phyloP scores from a whole-genome alignment of 495 filamentous ascomycete genomes.

The Tuber calosporum region DNA sequence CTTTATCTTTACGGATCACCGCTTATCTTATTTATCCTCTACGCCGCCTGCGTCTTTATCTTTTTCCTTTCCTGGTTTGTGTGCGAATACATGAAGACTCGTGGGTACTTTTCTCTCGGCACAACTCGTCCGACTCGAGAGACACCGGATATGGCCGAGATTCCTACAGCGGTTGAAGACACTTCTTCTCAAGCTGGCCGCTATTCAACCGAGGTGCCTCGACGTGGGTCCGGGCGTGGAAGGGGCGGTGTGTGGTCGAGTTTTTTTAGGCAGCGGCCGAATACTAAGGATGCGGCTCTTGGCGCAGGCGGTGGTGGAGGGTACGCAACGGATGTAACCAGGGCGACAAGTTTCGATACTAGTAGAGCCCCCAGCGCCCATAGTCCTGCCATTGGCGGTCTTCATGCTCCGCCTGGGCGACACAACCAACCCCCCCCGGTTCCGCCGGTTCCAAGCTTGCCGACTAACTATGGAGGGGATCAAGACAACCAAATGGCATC shows the following conservation, averaged over 20 bases:
- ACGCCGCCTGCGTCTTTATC: constrained; percentile 52
- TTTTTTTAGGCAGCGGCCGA: constrained; percentile 11
- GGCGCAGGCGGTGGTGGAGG: constrained; percentile 8
- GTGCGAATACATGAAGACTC: constrained; percentile 32
- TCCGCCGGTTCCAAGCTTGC: constrained; percentile 35
- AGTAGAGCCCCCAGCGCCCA: constrained; percentile 39
- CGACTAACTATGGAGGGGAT: constrained; percentile 20
- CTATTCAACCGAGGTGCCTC: not conserved
- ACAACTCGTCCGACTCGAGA: not conserved
- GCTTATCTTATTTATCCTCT: constrained; percentile 74
- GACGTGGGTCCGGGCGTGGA: not conserved
- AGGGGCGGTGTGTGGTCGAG: not conserved
- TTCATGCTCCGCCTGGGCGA: constrained; percentile 34
- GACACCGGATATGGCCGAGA: not conserved
- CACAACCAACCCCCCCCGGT: constrained; percentile 34
- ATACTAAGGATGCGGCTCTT: constrained; percentile 26
- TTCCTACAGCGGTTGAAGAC: not conserved
- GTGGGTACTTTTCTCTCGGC: constrained; percentile 32
- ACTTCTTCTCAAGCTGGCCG: not conserved
- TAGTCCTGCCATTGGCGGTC: constrained; percentile 33
- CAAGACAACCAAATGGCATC: not conserved
- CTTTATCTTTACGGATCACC: constrained; percentile 91
- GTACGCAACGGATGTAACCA: constrained; percentile 2
- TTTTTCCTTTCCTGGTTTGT: constrained; percentile 38
- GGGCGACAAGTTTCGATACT: constrained; percentile 35